A percentile compares a stretch with the other conserved stretches of the same genome.
These are phyloP conservation scores for Sarcodon sp. DNA, from an alignment of 768 basidiomycete genomes.

Conservation along the genomic window DNA sequence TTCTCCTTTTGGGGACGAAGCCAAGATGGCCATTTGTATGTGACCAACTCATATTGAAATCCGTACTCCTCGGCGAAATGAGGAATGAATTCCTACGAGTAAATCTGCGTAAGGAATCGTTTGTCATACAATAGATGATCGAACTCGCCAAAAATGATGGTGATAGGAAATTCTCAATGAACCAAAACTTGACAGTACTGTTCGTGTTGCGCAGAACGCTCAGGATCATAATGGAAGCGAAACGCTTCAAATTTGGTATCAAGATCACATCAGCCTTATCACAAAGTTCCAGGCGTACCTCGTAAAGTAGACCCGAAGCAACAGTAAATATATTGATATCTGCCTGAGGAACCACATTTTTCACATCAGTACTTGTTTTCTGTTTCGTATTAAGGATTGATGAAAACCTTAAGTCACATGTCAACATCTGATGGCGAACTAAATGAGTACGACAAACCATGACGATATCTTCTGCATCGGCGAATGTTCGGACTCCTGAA, in stretches of 20 bases:
- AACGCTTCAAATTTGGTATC: slow-evolving; percentile 43
- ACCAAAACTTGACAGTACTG: slow-evolving; percentile 97
- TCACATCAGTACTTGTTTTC: slow-evolving; percentile 5
- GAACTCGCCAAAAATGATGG: slow-evolving; percentile 84
- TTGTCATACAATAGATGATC: background rate
- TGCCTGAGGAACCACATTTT: slow-evolving; percentile 37
- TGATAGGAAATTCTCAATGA: slow-evolving; percentile 98
- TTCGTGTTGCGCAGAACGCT: slow-evolving; percentile 92
- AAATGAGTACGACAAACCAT: background rate
- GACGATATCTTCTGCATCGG: too few species aligned
- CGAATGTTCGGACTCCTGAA: too few species aligned
- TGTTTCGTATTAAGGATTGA: slow-evolving; percentile 12
- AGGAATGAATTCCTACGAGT: slow-evolving; percentile 78
- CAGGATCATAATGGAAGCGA: slow-evolving; percentile 96
- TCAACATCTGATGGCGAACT: slow-evolving; percentile 4
- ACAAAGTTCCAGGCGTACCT: slow-evolving; percentile 37
- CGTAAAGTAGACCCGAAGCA: slow-evolving; percentile 91
- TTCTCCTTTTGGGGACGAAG: slow-evolving; percentile 95
- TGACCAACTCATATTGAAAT: slow-evolving; percentile 95
- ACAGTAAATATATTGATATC: slow-evolving; percentile 99
- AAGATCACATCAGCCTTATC: slow-evolving; percentile 1
- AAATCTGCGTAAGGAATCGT: background rate
- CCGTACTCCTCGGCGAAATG: slow-evolving; percentile 83
- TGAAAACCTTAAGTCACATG: slow-evolving; percentile 9
- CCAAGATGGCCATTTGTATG: slow-evolving; percentile 99